Percentiles rank a stretch among this genome's conserved stretches.
Evolutionary conservation across 495 filamentous ascomycete species (phyloP).

Genomic region (Hypoxylon intermedium): DNA sequence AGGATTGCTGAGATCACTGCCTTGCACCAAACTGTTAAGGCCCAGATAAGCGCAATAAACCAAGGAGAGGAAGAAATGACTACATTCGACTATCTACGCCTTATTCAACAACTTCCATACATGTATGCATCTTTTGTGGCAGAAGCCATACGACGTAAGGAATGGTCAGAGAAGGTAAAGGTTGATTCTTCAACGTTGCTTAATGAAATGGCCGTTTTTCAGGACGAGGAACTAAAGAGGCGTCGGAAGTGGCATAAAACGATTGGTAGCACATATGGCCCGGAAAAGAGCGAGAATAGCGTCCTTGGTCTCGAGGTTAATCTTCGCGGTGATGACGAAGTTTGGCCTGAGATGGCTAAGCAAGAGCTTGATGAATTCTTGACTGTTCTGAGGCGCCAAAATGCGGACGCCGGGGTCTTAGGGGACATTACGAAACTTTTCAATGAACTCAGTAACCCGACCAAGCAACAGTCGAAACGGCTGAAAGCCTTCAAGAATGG

Average conservation of each 20-base stretch:
- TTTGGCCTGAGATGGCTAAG: constrained; percentile 72
- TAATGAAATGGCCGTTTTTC: constrained; percentile 87
- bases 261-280: constrained; percentile 65
- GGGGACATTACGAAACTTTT: constrained; percentile 64
- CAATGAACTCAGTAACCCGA: constrained; percentile 72
- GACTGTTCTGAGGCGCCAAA: constrained; percentile 62
- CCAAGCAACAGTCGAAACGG: constrained; percentile 74
- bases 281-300: constrained; percentile 52
- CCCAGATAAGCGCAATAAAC: constrained; percentile 72
- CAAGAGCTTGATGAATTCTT: constrained; percentile 73
- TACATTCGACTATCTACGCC: constrained; percentile 75
- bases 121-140: constrained; percentile 88
- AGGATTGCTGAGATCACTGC: constrained; percentile 79
- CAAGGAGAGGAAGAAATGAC: constrained; percentile 70
- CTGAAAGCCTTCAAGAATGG: constrained; percentile 95
- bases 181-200: constrained; percentile 82
- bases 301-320: constrained; percentile 85
- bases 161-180: constrained; percentile 90
- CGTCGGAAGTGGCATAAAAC: constrained; percentile 89
- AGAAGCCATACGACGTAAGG: constrained; percentile 82
- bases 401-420: constrained; percentile 54
- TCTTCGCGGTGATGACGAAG: constrained; percentile 76
- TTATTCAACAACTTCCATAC: constrained; percentile 80
- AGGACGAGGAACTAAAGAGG: constrained; percentile 88
- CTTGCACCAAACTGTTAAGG: constrained; percentile 70